Evolutionary conservation across 129 eudicot species (phyloP), one percentile per base, ranked within the genome.

Genomic region (Arctium lappa): DNA sequence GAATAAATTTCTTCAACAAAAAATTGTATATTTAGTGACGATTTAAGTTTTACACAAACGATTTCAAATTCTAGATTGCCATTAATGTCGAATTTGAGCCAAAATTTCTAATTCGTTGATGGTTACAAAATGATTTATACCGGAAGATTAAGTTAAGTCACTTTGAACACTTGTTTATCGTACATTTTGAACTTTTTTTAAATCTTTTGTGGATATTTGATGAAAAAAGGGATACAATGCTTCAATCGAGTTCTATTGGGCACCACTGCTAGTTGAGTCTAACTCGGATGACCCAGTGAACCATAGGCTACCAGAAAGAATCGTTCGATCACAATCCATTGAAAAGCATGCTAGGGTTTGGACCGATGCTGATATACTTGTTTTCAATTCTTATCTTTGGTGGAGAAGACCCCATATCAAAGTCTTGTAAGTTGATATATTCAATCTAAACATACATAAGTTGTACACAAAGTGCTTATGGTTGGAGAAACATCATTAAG

Each of bases 371-470:
- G 97, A 91, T 79, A 78, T 88, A 36, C 88, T 91, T 0, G 87
- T 89, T 33, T 91, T 91, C 72, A 88, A 91, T 79, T 86, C 97
- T 6, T 91, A 91, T 53, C 89, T 89, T 73, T 91, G 97, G 97
- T 91, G 97, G 97, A 82, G 81, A 69, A 82, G 86, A 69, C 90
- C 97, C 36, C 75, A 81, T 50, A 89, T 91, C 83, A 86, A 86
- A 76, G 83, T 91, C 83, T 82, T 91, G 97, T 91, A 86, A 91
- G 97, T 88, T 63, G 36, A 71, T 18, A 1, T 71, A 60, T 5
- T 30, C 11, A 36, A 40, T 78, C 66, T 38, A 10, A 30, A 72
- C 4, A 16, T 53, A 8, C 42, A 71, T 33, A 56, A 8, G 3
- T 69, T 33, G 30, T 76, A 68, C 77, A 69, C 71, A 70, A 83